Evolutionary conservation across 257 asterid genomes (phyloP).

Genomic region (Capsicum chinense): DNA sequence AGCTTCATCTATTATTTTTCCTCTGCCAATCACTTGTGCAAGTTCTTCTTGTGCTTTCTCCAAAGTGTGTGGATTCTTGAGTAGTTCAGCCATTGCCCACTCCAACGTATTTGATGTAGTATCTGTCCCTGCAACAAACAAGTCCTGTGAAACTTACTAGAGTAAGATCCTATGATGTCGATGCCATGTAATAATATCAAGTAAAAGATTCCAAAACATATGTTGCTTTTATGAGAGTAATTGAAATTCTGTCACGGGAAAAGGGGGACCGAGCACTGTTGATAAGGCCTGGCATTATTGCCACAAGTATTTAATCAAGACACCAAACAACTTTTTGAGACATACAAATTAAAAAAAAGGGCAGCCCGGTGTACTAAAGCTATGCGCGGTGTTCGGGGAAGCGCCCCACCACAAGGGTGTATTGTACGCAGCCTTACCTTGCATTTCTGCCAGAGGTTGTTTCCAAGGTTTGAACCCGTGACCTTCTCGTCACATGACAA

Average conservation of each 20-base stretch:
- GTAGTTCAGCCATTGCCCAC: not conserved
- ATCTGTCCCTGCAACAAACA: not conserved
- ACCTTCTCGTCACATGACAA: too few species aligned
- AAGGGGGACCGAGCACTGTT: too few species aligned
- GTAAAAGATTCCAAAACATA: not conserved
- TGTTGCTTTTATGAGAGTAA: not conserved
- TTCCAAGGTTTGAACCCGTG: too few species aligned
- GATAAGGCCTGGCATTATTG: too few species aligned
- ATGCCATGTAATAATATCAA: not conserved
- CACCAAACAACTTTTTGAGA: not conserved
- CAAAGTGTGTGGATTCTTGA: not conserved
- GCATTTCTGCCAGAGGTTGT: too few species aligned
- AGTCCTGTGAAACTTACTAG: not conserved
- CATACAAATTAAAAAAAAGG: too few species aligned
- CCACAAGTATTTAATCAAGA: not conserved
- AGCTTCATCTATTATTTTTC: constrained; percentile 3
- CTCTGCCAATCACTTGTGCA: not conserved
- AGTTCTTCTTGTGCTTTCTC: not conserved
- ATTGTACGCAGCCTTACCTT: too few species aligned
- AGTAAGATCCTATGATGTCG: not conserved
- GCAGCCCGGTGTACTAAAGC: too few species aligned
- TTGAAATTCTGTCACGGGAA: not conserved
- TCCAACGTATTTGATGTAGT: not conserved
- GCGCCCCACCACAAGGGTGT: too few species aligned
- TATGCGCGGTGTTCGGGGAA: too few species aligned